Evolutionary conservation across 2,329 filamentous ascomycete genomes (phyloP), one percentile per base, ranked within the genome.

Genomic region (Neofusicoccum parvum): DNA sequence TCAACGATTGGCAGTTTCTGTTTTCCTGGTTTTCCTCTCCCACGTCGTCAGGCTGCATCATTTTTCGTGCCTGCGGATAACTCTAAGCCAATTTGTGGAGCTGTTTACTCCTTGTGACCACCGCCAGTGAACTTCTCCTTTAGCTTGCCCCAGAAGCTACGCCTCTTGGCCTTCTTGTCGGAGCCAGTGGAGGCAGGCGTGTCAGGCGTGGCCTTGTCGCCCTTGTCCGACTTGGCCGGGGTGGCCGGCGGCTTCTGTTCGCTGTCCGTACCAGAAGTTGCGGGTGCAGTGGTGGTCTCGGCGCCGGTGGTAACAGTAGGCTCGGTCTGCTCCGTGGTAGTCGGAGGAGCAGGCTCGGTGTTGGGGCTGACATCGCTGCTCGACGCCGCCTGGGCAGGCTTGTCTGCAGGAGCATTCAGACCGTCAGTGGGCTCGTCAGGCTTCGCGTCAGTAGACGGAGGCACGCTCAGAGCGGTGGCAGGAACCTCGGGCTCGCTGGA

Each of bases 81-180:
- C 48, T 23, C 11, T 23, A 39, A 4, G 7, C 15, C 51, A 20
- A 11, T 32, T 51, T 48, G 20, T 9, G 27, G 12, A 37, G 37
- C 27, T 46, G 48, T 39, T 58, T 58, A 58, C 36, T 50, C 54
- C 64, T 65, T 65, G 56, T 65, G 51, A 20, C 43, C 56, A 15
- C 43, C 32, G 5, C 53, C 45, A 23, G 70, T 70, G 60, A 83
- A 73, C 77, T 81, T 82, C 65, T 82, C 80, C 79, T 83, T 82
- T 67, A 84, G 68, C 74, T 79, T 81, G 69, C 78, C 78, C 67
- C 83, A 82, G 71, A 83, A 76, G 63, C 78, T 79, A 56, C 77
- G 77, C 72, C 81, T 82, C 74, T 80, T 82, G 73, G 81, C 80
- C 77, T 81, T 80, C 67, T 70, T 70, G 20, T 71, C 65, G 11